These are phyloP conservation scores for Hirsutella minnesotensis DNA, from an alignment of 2,329 filamentous ascomycete species.

Conservation along the genomic window DNA sequence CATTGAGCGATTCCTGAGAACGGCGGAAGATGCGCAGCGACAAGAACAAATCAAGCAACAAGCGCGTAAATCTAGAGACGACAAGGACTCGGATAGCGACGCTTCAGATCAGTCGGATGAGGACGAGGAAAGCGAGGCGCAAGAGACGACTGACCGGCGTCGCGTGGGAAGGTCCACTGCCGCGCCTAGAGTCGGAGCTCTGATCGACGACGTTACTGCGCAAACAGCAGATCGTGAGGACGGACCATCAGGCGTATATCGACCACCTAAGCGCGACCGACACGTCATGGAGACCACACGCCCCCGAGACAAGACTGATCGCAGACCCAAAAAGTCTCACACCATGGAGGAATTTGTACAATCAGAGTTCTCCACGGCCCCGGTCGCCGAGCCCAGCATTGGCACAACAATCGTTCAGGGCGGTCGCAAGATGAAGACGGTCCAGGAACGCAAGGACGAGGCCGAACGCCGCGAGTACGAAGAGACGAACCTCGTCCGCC, in stretches of 20 bases:
- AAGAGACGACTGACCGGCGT: conserved; percentile 6
- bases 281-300: conserved; percentile 69
- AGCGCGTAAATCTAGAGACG: conserved; percentile 13
- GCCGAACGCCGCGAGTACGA: conserved; percentile 76
- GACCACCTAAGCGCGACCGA: conserved; percentile 77
- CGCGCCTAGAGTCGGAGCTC: conserved; percentile 18
- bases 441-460: conserved; percentile 64
- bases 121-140: conserved; percentile 22
- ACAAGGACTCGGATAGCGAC: conserved; percentile 7
- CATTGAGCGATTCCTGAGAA: conserved; percentile 86
- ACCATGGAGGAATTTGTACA: conserved; percentile 88
- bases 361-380: conserved; percentile 71
- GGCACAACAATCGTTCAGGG: conserved; percentile 76
- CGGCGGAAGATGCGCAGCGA: conserved; percentile 62
- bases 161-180: conserved; percentile 8
- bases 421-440: conserved; percentile 69
- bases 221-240: conserved; percentile 16
- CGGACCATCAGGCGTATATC: conserved; percentile 61
- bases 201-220: conserved; percentile 21
- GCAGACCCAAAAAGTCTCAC: conserved; percentile 58
- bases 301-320: conserved; percentile 44
- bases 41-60: conserved; percentile 23
- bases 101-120: conserved; percentile 16
- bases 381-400: conserved; percentile 77
- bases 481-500: conserved; percentile 79